These are phyloP conservation scores for Lyophyllum atratum DNA, from an alignment of 768 basidiomycete species.

Conservation along the genomic window DNA sequence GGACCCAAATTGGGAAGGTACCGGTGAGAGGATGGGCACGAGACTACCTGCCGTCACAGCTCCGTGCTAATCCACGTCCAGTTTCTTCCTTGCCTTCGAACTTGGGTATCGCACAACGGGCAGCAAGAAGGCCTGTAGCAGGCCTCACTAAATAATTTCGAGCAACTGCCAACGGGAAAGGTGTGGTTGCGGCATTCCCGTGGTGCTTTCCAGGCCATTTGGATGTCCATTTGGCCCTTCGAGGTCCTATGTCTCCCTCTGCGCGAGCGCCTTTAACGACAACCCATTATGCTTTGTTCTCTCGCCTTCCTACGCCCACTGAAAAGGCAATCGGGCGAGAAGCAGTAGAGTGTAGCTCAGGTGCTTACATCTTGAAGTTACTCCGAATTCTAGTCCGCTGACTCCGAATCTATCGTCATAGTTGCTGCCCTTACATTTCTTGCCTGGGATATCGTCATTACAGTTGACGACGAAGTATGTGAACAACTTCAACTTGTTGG, in stretches of 20 bases:
- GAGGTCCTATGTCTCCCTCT: not conserved
- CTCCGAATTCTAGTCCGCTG: too few species aligned
- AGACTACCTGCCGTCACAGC: too few species aligned
- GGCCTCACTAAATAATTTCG: not conserved
- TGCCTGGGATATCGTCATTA: constrained; percentile 42
- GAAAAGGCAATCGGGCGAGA: constrained; percentile 2
- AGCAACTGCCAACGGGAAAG: not conserved
- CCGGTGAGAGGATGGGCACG: too few species aligned
- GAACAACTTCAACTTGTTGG: not conserved
- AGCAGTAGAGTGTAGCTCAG: constrained; percentile 8
- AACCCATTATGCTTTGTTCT: not conserved
- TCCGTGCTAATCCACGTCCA: too few species aligned
- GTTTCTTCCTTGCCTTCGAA: too few species aligned
- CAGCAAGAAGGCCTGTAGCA: too few species aligned
- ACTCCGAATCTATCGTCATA: constrained; percentile 9
- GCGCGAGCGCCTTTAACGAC: not conserved
- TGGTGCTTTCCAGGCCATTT: not conserved
- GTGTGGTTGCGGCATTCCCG: not conserved
- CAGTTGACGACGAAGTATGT: constrained; percentile 40
- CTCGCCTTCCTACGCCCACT: not conserved
- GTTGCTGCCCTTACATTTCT: constrained; percentile 39
- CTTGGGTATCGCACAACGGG: too few species aligned
- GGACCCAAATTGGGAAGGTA: too few species aligned
- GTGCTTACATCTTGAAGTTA: not conserved
- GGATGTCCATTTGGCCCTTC: not conserved